Percentiles rank a stretch among this genome's conserved stretches.
Conservation (phyloP, 768 basidiomycete species). For the Dictyophora rubrovolvata region DNA sequence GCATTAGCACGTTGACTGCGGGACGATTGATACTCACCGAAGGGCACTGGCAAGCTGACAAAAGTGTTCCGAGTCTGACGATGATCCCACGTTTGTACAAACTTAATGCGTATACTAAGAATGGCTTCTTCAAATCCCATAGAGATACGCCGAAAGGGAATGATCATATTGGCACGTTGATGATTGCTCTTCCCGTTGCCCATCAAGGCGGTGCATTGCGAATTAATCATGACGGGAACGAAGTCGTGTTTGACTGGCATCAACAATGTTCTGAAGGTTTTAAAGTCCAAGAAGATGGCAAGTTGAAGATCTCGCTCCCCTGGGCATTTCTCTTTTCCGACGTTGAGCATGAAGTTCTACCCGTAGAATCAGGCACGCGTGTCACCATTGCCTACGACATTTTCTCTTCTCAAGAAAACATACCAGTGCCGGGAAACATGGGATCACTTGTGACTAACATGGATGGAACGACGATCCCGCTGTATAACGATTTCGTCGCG, state of each 20-base stretch:
- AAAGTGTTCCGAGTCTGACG: conserved; percentile 19
- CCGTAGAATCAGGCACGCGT: conserved; percentile 22
- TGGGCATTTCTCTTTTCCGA: conserved; percentile 29
- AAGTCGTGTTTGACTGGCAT: conserved; percentile 7
- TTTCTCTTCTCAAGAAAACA: neutral
- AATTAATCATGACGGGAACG: conserved; percentile 4
- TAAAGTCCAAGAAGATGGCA: neutral
- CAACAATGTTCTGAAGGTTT: neutral
- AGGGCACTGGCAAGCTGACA: conserved; percentile 28
- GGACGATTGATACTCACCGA: conserved; percentile 17
- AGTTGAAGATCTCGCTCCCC: conserved; percentile 3
- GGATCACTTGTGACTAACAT: no score
- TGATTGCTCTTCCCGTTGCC: conserved; percentile 8
- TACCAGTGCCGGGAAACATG: neutral
- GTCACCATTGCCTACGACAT: conserved; percentile 15
- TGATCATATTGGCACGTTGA: conserved; percentile 11
- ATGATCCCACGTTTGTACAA: neutral
- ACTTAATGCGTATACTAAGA: no score
- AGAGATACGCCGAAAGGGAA: conserved; percentile 11
- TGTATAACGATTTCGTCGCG: neutral
- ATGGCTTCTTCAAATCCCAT: conserved; percentile 8
- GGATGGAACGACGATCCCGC: neutral
- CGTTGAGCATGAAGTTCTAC: conserved; percentile 31
- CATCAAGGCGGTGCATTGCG: conserved; percentile 11
- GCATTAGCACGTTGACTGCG: conserved; percentile 8